Evolutionary conservation across 2,329 filamentous ascomycete species (phyloP).

Genomic region (Colletotrichum sidae): DNA sequence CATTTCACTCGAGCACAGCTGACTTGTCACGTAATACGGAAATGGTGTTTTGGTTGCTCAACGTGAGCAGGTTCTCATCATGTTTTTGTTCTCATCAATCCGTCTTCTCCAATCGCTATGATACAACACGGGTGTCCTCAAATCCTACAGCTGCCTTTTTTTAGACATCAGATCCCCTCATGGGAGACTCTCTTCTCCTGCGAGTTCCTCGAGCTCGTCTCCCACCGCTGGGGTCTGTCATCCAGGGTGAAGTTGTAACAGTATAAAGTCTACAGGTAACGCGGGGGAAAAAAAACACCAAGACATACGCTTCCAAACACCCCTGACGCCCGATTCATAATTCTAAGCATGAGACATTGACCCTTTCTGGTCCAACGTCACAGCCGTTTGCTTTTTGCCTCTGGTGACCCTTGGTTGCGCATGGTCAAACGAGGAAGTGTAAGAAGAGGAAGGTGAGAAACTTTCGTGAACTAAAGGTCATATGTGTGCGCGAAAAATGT

Average conservation of each 20-base stretch:
- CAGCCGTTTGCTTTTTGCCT: slow-evolving; percentile 32
- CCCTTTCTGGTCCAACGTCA: slow-evolving; percentile 32
- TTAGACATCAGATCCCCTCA: slow-evolving; percentile 20
- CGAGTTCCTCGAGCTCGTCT: slow-evolving; percentile 26
- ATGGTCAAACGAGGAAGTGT: slow-evolving; percentile 22
- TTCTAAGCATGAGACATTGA: slow-evolving; percentile 36
- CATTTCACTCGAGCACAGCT: neutral
- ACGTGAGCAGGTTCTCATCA: slow-evolving; percentile 31
- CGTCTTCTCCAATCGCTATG: slow-evolving; percentile 37
- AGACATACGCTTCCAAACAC: slow-evolving; percentile 36
- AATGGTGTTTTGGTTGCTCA: slow-evolving; percentile 17
- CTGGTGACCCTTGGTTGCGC: slow-evolving; percentile 32
- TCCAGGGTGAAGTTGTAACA: slow-evolving; percentile 35
- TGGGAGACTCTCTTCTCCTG: slow-evolving; percentile 15
- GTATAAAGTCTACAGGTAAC: slow-evolving; percentile 35
- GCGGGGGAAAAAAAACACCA: slow-evolving; percentile 22
- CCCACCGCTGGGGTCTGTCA: slow-evolving; percentile 17
- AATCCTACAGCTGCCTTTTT: slow-evolving; percentile 37
- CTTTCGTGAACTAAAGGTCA: slow-evolving; percentile 37
- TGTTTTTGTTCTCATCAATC: slow-evolving; percentile 33
- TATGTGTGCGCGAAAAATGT: slow-evolving; percentile 37
- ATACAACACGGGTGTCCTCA: slow-evolving; percentile 37
- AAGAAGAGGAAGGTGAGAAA: slow-evolving; percentile 29
- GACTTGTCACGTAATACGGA: slow-evolving; percentile 2
- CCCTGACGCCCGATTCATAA: slow-evolving; percentile 37